Conservation (phyloP, 2,329 filamentous ascomycete genomes). For the Aspergillus sp. region DNA sequence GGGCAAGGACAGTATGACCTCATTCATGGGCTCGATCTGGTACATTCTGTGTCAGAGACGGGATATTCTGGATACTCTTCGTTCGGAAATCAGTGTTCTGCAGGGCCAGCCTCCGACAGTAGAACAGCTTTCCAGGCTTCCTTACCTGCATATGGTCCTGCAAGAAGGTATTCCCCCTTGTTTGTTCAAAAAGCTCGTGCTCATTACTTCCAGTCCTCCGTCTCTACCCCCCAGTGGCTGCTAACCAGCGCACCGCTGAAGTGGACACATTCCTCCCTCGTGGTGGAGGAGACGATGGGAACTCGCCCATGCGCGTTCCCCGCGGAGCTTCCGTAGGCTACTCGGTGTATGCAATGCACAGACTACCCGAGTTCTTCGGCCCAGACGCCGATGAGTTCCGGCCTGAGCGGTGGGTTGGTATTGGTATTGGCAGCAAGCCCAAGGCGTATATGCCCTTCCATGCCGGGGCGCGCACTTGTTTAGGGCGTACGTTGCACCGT, state of each 20-base stretch:
- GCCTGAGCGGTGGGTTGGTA: background rate
- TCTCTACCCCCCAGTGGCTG: background rate
- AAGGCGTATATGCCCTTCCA: background rate
- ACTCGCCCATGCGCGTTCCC: background rate
- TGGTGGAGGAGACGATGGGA: background rate
- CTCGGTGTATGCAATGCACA: background rate
- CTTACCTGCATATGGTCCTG: no score
- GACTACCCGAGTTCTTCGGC: background rate
- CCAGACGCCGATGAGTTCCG: background rate
- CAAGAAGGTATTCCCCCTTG: no score
- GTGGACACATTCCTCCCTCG: background rate
- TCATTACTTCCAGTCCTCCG: no score
- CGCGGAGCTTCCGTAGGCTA: background rate
- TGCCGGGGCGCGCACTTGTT: background rate
- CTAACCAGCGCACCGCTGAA: background rate
- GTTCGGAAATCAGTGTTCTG: no score
- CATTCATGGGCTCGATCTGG: no score
- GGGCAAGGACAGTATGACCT: no score
- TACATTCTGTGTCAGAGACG: no score
- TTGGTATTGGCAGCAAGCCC: background rate
- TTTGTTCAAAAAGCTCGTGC: no score
- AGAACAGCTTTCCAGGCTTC: no score
- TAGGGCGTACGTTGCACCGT: background rate
- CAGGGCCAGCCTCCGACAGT: no score
- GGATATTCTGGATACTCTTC: no score